Percentiles rank a stretch among this genome's conserved stretches.
phyloP scores from a whole-genome alignment of 768 basidiomycete species.

The Stropharia rugosoannulata region DNA sequence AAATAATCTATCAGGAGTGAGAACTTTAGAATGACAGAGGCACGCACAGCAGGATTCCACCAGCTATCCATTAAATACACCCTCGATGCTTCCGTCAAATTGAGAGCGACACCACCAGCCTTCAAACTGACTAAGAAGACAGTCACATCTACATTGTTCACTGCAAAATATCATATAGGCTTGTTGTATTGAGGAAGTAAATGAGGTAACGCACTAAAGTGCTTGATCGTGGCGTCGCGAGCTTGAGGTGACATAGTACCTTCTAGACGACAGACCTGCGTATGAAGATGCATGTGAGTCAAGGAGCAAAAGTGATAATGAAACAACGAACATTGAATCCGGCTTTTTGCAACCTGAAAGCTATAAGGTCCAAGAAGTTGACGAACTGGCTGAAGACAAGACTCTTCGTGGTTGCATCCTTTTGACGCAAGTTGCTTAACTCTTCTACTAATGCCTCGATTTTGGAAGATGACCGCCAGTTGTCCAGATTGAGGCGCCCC shows the following conservation, averaged over 20 bases:
- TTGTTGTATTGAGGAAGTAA: neutral
- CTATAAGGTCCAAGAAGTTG: constrained; percentile 90
- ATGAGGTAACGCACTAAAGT: constrained; percentile 70
- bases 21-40: neutral
- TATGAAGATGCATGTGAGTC: neutral
- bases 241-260: constrained; percentile 98
- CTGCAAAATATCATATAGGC: constrained; percentile 33
- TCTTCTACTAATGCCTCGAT: constrained; percentile 97
- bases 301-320: neutral
- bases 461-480: constrained; percentile 95
- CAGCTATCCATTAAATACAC: constrained; percentile 97
- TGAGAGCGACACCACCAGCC: constrained; percentile 92
- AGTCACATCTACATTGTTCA: constrained; percentile 91
- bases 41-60: constrained; percentile 94
- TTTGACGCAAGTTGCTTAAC: constrained; percentile 74
- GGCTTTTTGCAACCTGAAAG: constrained; percentile 86
- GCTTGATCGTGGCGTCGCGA: constrained; percentile 89
- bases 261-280: constrained; percentile 87
- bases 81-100: constrained; percentile 87
- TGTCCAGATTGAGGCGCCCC: constrained; percentile 82
- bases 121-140: constrained; percentile 98
- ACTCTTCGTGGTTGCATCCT: constrained; percentile 93
- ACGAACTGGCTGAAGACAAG: constrained; percentile 97
- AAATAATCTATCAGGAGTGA: neutral
- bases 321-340: constrained; percentile 73